Evolutionary conservation across 106 monocot genomes (phyloP).

Genomic region (Gastrodia elata): DNA sequence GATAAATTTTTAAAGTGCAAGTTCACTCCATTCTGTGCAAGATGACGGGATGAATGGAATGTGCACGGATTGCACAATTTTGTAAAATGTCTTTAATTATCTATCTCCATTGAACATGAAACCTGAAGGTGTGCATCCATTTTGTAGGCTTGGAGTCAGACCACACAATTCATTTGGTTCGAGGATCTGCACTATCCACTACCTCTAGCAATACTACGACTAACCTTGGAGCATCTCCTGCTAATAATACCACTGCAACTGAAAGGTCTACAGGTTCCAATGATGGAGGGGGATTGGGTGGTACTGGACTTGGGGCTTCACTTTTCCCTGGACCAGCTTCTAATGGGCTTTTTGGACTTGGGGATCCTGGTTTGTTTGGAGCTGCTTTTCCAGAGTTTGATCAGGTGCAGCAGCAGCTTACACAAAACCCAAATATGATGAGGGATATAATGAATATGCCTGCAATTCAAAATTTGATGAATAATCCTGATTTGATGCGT

Average conservation of each 20-base stretch:
- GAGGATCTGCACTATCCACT: constrained; percentile 42
- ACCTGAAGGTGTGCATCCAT: not conserved
- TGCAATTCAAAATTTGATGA: constrained; percentile 67
- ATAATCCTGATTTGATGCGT: constrained; percentile 81
- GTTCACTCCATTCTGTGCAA: too few species aligned
- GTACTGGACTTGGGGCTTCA: constrained; percentile 28
- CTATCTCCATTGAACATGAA: too few species aligned
- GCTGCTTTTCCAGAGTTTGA: constrained; percentile 57
- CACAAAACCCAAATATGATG: constrained; percentile 85
- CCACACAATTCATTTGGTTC: constrained; percentile 89
- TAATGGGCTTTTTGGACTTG: constrained; percentile 30
- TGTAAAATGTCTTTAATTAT: too few species aligned
- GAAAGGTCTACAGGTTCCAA: constrained; percentile 12
- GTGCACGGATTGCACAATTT: too few species aligned
- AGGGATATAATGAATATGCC: constrained; percentile 92
- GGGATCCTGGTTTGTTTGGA: constrained; percentile 42
- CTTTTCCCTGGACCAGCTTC: constrained; percentile 51
- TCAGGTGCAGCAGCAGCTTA: constrained; percentile 73
- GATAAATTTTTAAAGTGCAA: too few species aligned
- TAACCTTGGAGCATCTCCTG: constrained; percentile 19
- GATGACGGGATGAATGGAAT: too few species aligned
- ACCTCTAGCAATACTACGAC: constrained; percentile 21
- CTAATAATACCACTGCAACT: constrained; percentile 6
- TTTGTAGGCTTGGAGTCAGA: constrained; percentile 67
- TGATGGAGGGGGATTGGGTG: constrained; percentile 23